These are phyloP conservation scores for Sugiyamaella americana DNA, from an alignment of 805 yeast species.

Conservation along the genomic window DNA sequence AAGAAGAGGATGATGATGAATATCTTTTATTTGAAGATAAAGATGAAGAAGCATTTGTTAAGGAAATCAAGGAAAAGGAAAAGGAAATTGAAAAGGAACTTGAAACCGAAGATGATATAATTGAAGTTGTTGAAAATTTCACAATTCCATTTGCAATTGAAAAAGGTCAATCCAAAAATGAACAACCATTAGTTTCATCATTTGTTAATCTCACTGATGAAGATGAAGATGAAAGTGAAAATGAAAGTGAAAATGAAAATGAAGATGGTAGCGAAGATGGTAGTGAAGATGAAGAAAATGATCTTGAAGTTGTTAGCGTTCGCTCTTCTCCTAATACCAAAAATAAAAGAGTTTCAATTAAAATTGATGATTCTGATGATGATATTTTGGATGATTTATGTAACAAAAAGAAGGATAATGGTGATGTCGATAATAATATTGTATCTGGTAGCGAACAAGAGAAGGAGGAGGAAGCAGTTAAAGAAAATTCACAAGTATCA, in stretches of 20 bases:
- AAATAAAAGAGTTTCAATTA: conserved; percentile 19
- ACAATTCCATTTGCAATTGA: too few species aligned
- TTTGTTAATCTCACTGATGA: too few species aligned
- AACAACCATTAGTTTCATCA: not conserved
- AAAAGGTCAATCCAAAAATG: too few species aligned
- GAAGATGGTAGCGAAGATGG: conserved; percentile 4
- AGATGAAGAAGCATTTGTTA: conserved; percentile 5
- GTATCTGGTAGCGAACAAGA: conserved; percentile 26
- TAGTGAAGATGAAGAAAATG: too few species aligned
- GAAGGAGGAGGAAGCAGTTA: conserved; percentile 13
- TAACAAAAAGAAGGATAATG: too few species aligned
- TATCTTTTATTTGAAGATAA: conserved; percentile 1
- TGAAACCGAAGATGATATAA: not conserved
- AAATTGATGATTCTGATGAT: conserved; percentile 29
- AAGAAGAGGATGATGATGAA: not conserved
- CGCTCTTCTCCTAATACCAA: not conserved
- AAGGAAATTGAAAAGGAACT: conserved; percentile 10
- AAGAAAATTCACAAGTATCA: not conserved
- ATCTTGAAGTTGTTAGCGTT: not conserved
- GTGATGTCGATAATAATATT: too few species aligned
- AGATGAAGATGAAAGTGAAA: conserved; percentile 2
- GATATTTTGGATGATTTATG: conserved; percentile 30
- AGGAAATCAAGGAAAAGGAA: conserved; percentile 1
- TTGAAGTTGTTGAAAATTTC: too few species aligned
- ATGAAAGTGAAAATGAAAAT: not conserved